These are phyloP conservation scores for Pyrenula aspistea DNA, from an alignment of 495 filamentous ascomycete species.

Conservation along the genomic window DNA sequence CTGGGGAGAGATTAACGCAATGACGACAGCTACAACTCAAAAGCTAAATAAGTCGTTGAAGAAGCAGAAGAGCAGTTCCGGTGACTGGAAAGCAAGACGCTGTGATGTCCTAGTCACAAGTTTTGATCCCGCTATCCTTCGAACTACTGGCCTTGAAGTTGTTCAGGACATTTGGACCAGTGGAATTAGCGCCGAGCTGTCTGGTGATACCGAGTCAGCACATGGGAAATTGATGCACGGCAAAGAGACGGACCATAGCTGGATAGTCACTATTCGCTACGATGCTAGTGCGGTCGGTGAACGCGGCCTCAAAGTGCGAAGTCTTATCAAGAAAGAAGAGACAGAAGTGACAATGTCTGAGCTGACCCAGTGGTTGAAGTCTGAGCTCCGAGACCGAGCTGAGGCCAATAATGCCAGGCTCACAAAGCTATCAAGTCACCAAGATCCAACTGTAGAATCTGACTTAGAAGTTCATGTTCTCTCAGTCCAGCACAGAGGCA, in stretches of 20 bases:
- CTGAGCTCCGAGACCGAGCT: conserved; percentile 70
- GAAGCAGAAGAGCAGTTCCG: conserved; percentile 19
- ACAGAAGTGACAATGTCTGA: conserved; percentile 64
- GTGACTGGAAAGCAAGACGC: conserved; percentile 24
- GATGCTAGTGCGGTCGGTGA: conserved; percentile 45
- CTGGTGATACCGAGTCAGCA: conserved; percentile 54
- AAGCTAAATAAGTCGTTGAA: conserved; percentile 51
- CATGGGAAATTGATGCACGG: conserved; percentile 62
- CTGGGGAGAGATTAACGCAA: conserved; percentile 64
- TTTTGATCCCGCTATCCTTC: conserved; percentile 66
- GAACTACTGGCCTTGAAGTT: conserved; percentile 61
- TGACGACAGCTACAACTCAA: conserved; percentile 50
- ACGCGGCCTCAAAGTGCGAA: conserved; percentile 62
- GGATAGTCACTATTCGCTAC: conserved; percentile 79
- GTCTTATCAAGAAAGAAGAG: conserved; percentile 66
- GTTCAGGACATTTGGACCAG: conserved; percentile 71
- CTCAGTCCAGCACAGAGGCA: conserved; percentile 64
- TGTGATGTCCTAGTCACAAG: conserved; percentile 86
- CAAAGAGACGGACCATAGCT: conserved; percentile 66
- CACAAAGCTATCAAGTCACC: conserved; percentile 23
- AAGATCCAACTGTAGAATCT: conserved; percentile 30
- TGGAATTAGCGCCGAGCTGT: conserved; percentile 83
- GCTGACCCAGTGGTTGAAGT: conserved; percentile 68
- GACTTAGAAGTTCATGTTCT: conserved; percentile 74
- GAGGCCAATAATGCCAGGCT: conserved; percentile 31